Evolutionary conservation across 306 rosid species (phyloP), one percentile per base, ranked within the genome.

Genomic region (Myrica gale): DNA sequence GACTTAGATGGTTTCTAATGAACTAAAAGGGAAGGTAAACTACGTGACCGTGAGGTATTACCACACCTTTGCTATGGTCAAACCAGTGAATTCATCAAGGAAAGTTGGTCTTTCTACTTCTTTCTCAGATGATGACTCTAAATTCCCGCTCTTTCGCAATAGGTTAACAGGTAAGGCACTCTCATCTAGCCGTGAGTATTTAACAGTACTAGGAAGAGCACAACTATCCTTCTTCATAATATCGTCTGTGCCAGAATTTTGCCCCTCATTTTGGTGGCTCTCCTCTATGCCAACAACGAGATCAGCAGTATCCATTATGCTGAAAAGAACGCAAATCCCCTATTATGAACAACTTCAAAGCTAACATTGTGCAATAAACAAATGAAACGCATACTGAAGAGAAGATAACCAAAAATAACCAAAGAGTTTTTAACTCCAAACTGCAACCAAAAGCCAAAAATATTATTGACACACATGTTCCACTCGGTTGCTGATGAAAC

Each of bases 51-150:
- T 4, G 12, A 23, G 13, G 65, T 58, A 23, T 37, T 23, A 58
- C 65, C 21, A 58, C 41, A 58, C 65, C 65, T 58, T 58, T 58
- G 65, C 37, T 20, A 58, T 23, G 39, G 65, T 23, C 41, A 58
- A 58, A 58, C 65, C 65, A 58, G 16, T 23, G 41, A 23, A 23
- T 58, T 21, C 65, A 12, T 58, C 6, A 23, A 23, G 65, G 41
- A 58, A 58, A 58, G 16, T 10, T 23, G 65, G 21, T 58, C 65
- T 58, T 58, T 58, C 41, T 23, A 23, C 65, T 9, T 58, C 65
- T 58, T 23, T 58, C 17, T 58, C 65, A 23, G 65, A 23, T 37
- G 11, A 57, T 12, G 41, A 6, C 41, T 23, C 7, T 0, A 58
- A 58, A 58, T 23, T 12, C 8, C 41, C 8, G 23, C 7, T 58